Percentiles rank a stretch among this genome's conserved stretches.
phyloP scores from a whole-genome alignment of 2,329 filamentous ascomycete species.

The Bimuria novae-zelandiae region DNA sequence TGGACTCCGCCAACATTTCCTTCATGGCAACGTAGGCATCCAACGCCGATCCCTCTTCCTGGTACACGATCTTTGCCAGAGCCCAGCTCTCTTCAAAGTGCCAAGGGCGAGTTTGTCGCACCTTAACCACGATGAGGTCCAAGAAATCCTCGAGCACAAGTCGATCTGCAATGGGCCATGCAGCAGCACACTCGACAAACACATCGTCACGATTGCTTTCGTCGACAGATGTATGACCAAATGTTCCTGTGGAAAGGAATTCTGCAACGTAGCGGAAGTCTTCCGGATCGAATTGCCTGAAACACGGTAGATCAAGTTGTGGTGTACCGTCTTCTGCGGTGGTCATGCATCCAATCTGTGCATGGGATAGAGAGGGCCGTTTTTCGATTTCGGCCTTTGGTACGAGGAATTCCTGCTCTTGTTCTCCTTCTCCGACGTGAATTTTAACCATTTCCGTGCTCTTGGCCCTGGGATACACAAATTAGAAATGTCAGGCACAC shows the following conservation, averaged over 20 bases:
- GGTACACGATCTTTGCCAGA: conserved; percentile 24
- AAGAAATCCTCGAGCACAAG: conserved; percentile 34
- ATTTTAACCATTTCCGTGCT: conserved; percentile 29
- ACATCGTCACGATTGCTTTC: conserved; percentile 17
- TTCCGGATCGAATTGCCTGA: conserved; percentile 18
- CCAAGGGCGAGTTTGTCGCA: conserved; percentile 18
- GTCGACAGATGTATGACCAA: conserved; percentile 22
- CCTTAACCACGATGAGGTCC: conserved; percentile 29
- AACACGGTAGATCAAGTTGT: conserved; percentile 21
- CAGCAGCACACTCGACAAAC: conserved; percentile 24
- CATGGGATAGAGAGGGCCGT: conserved; percentile 22
- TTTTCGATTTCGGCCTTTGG: conserved; percentile 18
- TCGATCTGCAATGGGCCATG: conserved; percentile 27
- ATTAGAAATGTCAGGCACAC: not conserved
- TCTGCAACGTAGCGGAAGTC: conserved; percentile 34
- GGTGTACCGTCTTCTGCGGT: conserved; percentile 21
- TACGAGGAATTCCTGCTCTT: conserved; percentile 18
- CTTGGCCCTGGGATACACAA: conserved; percentile 12
- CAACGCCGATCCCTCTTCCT: not conserved
- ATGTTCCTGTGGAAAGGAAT: conserved; percentile 26
- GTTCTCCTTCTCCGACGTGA: conserved; percentile 20
- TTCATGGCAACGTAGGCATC: conserved; percentile 20
- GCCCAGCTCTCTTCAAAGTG: conserved; percentile 17
- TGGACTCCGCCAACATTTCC: conserved; percentile 15
- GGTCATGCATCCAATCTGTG: conserved; percentile 13